Base-by-base conservation (phyloP, 257 asterid genomes). In the Apocynum venetum region DNA sequence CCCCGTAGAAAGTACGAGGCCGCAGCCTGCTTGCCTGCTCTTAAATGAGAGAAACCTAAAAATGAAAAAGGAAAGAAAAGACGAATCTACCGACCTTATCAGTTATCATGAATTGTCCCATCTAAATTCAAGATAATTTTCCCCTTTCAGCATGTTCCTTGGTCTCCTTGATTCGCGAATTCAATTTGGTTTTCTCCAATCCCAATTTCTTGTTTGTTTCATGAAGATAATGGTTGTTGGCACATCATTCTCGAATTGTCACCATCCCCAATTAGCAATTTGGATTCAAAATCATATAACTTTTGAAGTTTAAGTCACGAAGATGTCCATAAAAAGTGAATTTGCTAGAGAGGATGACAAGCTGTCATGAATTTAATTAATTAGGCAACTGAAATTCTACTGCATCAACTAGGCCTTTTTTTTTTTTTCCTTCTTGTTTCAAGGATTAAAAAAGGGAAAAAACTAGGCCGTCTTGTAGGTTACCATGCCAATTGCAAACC, bases 41-140 rank as follows among this genome's bases (percentile, higher is more conserved):
- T 41, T 3, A 65, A 65, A 15, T 53, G 41, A 40, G 52, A 51
- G 65, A 76, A 60, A 12, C 41, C 8, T 44, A 44, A 25, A 64
- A 59, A 19, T 14, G 1, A 36, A 17, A 51, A 63, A 38, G 25
- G 40, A 53, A 77, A 52, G 64, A 67, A n/a, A 35, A 11, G 8
- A 61, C 19, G 68, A 77, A 61, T 55, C 74, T 76, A 56, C 91
- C 88, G 84, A 87, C 87, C 85, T 85, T 83, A 85, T 87, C 89
- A 8, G 40, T 44, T 44, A 6, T 8, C 14, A 51, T 4, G 6
- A 72, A 41, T 49, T 71, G 70, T 46, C 85, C 83, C 75, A 75
- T 76, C 41, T 65, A 48, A 72, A 7, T 63, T 59, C 71, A 77
- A 79, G n/a, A 20, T 25, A 35, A 12, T 72, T 44, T 52, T 11